phyloP scores from a whole-genome alignment of 2,329 filamentous ascomycete species.

The Cytospora piceicola region DNA sequence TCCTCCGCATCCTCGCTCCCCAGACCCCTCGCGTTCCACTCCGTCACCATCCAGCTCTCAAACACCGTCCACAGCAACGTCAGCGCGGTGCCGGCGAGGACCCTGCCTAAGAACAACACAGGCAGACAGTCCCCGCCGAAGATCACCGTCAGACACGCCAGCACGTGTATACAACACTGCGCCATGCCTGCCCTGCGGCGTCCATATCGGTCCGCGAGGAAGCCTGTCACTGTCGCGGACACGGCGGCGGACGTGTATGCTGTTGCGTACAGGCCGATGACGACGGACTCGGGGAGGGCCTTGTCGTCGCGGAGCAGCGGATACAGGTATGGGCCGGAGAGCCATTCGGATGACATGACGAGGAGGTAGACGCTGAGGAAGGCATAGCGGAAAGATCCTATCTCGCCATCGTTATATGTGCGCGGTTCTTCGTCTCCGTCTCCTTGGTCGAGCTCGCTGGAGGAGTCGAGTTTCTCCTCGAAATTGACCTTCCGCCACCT shows the following conservation, averaged over 20 bases:
- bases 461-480: slow-evolving; percentile 1
- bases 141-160: slow-evolving; percentile 29
- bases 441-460: neutral
- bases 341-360: slow-evolving; percentile 32
- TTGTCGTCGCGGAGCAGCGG: slow-evolving; percentile 32
- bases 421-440: neutral
- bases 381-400: slow-evolving; percentile 14
- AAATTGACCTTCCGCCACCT: slow-evolving; percentile 16
- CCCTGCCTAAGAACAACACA: slow-evolving; percentile 40
- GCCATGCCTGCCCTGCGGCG: slow-evolving; percentile 29
- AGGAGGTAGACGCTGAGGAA: slow-evolving; percentile 32
- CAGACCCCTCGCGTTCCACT: slow-evolving; percentile 53
- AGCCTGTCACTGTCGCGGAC: slow-evolving; percentile 30
- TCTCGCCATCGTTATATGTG: slow-evolving; percentile 11
- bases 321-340: slow-evolving; percentile 31
- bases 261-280: slow-evolving; percentile 30
- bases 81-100: slow-evolving; percentile 56
- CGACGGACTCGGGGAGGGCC: slow-evolving; percentile 28
- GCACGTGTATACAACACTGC: slow-evolving; percentile 29
- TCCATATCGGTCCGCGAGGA: slow-evolving; percentile 32
- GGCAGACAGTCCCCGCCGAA: slow-evolving; percentile 27
- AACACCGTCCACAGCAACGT: slow-evolving; percentile 60
- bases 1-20: slow-evolving; percentile 35
- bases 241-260: slow-evolving; percentile 31
- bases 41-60: slow-evolving; percentile 63